These are phyloP conservation scores for Pseudogymnoascus sp. DNA, from an alignment of 2,329 filamentous ascomycete genomes.

Conservation along the genomic window DNA sequence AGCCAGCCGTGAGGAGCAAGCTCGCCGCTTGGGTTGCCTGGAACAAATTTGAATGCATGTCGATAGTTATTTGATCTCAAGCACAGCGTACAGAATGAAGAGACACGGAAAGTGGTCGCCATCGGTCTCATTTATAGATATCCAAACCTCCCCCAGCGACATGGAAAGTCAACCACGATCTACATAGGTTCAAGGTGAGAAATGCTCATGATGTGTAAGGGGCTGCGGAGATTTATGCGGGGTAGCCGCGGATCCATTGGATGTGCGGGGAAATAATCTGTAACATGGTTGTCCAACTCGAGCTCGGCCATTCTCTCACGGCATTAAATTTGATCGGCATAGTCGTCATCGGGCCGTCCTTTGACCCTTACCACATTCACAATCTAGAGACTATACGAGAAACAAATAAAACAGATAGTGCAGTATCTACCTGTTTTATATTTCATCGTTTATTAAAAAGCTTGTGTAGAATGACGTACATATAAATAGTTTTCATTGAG, in stretches of 20 bases:
- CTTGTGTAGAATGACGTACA: not conserved
- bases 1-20: not conserved
- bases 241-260: not conserved
- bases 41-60: not conserved
- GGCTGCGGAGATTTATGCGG: conserved; percentile 1
- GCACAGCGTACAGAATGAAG: not conserved
- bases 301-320: not conserved
- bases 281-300: not conserved
- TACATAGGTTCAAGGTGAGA: not conserved
- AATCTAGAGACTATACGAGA: not conserved
- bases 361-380: not conserved
- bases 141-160: not conserved
- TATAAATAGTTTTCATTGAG: not conserved
- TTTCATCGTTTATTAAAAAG: not conserved
- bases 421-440: not conserved
- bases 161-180: not conserved
- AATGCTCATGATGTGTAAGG: not conserved
- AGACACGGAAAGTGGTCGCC: not conserved
- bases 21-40: not conserved
- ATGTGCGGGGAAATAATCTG: not conserved
- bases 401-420: not conserved
- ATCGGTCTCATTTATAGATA: not conserved
- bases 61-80: not conserved
- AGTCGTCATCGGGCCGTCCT: conserved; percentile 5
- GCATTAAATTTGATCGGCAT: not conserved